Percentiles rank a stretch among this genome's conserved stretches.
Evolutionary conservation across 352 stramenopile species (phyloP).

Genomic region (Globisporangium lucens): DNA sequence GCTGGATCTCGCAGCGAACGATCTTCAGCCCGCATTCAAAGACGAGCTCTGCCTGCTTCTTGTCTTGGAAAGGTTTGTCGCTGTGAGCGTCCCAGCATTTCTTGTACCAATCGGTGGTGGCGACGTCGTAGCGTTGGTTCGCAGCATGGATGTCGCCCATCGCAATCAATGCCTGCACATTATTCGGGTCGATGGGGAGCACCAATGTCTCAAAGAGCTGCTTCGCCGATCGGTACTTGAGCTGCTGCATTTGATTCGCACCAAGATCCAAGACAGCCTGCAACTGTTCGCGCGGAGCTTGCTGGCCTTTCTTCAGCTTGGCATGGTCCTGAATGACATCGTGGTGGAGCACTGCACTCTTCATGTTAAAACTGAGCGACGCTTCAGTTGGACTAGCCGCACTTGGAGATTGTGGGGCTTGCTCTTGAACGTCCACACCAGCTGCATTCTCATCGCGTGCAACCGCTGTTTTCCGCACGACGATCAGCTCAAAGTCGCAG

Average conservation of each 20-base stretch:
- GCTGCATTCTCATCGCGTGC: neutral
- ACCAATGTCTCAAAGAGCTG: slow-evolving; percentile 50
- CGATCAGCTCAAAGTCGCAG: slow-evolving; percentile 40
- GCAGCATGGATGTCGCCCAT: slow-evolving; percentile 50
- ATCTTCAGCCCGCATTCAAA: slow-evolving; percentile 45
- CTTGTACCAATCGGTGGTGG: slow-evolving; percentile 35
- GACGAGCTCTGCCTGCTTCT: slow-evolving; percentile 9
- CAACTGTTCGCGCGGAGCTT: slow-evolving; percentile 11
- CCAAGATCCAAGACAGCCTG: slow-evolving; percentile 34
- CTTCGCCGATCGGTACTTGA: slow-evolving; percentile 41
- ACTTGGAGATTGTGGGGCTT: neutral
- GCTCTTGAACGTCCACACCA: neutral
- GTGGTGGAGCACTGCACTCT: neutral
- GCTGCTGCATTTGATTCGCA: slow-evolving; percentile 36
- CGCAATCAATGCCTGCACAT: slow-evolving; percentile 47
- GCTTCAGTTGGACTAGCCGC: neutral
- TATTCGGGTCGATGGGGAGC: slow-evolving; percentile 29
- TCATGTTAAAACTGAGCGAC: neutral
- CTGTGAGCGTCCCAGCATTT: slow-evolving; percentile 40
- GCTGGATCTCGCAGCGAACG: slow-evolving; percentile 41
- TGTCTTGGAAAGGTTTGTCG: neutral
- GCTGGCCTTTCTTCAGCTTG: slow-evolving; percentile 1
- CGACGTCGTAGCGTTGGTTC: slow-evolving; percentile 37
- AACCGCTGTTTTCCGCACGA: slow-evolving; percentile 18
- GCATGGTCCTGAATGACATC: neutral